phyloP scores from a whole-genome alignment of 164 flowering plant genomes.

The Vitis labrusca region DNA sequence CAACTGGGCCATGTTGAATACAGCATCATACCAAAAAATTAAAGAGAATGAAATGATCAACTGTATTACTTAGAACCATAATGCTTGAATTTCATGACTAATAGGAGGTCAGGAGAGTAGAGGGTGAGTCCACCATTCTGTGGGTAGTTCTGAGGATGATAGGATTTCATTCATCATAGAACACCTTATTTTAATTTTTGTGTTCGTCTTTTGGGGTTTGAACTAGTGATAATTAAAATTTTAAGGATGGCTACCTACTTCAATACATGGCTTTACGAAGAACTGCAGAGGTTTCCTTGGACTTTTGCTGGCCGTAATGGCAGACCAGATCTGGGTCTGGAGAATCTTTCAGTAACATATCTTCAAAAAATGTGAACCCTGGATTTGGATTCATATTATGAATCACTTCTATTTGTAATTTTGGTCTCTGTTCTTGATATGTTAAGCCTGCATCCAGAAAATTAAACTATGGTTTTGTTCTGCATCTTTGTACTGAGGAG shows the following conservation, averaged over 20 bases:
- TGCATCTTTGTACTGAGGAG: neutral
- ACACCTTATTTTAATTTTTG: neutral
- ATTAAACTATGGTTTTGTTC: too few species aligned
- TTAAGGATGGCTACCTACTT: neutral
- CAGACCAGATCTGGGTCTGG: neutral
- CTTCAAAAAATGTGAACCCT: neutral
- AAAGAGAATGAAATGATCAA: too few species aligned
- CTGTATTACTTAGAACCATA: too few species aligned
- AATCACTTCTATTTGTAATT: neutral
- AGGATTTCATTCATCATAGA: neutral
- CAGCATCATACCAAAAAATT: neutral
- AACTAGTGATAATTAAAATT: neutral
- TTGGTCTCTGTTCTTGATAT: neutral
- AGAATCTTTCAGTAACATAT: neutral
- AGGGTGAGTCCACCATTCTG: too few species aligned
- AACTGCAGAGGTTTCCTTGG: too few species aligned
- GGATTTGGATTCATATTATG: neutral
- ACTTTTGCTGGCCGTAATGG: too few species aligned
- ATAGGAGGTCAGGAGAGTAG: too few species aligned
- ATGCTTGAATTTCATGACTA: too few species aligned
- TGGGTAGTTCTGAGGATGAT: neutral
- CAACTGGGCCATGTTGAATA: neutral
- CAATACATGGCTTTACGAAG: neutral
- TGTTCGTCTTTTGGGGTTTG: neutral
- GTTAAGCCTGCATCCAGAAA: neutral